Percentiles rank a stretch among this genome's conserved stretches.
Evolutionary conservation across 2,329 filamentous ascomycete species (phyloP).

Genomic region (Scytalidium lignicola): DNA sequence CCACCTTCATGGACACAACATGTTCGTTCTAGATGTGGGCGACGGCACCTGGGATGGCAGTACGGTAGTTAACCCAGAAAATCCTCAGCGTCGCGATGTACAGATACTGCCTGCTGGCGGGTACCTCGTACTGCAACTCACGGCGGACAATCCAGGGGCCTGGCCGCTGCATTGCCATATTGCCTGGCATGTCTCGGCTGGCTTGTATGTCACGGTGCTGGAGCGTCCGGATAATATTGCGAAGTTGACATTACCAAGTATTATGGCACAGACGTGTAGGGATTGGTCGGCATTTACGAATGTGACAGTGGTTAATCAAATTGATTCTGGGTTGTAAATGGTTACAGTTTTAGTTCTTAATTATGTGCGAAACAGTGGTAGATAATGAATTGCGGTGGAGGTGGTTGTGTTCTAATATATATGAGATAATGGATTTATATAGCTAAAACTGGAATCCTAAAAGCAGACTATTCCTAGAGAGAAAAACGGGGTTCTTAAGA

Average conservation of each 20-base stretch:
- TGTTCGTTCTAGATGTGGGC: slow-evolving; percentile 56
- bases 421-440: too few relatives aligned
- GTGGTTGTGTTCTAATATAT: too few relatives aligned
- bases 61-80: slow-evolving; percentile 33
- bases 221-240: slow-evolving; percentile 30
- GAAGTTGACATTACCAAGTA: slow-evolving; percentile 38
- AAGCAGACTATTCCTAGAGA: too few relatives aligned
- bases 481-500: too few relatives aligned
- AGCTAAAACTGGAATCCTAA: too few relatives aligned
- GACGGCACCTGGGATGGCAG: slow-evolving; percentile 8
- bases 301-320: slow-evolving; percentile 41
- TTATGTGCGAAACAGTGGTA: too few relatives aligned
- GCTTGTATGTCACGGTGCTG: slow-evolving; percentile 31
- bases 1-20: slow-evolving; percentile 65
- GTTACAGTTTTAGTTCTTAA: too few relatives aligned
- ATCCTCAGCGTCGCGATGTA: slow-evolving; percentile 46
- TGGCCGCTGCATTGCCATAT: slow-evolving; percentile 45
- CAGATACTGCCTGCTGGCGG: slow-evolving; percentile 36
- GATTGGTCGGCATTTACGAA: slow-evolving; percentile 47
- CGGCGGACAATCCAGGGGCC: slow-evolving; percentile 43
- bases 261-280: slow-evolving; percentile 48
- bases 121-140: slow-evolving; percentile 38
- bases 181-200: slow-evolving; percentile 40
- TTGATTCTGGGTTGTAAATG: slow-evolving; percentile 29
- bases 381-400: too few relatives aligned